Evolutionary conservation across 1,139 yeast genomes (phyloP), one percentile per base, ranked within the genome.

Genomic region (Geotrichum carabidarum): DNA sequence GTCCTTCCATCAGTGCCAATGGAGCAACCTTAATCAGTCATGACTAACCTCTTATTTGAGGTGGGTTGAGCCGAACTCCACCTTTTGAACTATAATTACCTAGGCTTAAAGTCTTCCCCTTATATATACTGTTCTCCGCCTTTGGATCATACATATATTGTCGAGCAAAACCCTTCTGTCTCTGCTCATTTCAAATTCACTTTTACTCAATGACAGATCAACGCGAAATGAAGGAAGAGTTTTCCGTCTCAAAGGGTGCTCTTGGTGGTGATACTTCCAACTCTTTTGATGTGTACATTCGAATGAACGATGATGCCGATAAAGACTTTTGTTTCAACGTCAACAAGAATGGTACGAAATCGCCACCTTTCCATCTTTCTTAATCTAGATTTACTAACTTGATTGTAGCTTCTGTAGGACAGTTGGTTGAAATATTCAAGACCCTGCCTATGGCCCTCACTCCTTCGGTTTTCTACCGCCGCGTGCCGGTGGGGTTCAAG

Each of bases 261-360:
- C 42, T 45, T 30, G 55, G 52, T 14, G 55, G 52, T 12, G 37
- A 31, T 14, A 9, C 14, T 14, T 9, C 30, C 14, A 48, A 52
- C 36, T 45, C 53, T 8, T 44, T 80, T 70, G 97, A 91, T 66
- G 72, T 90, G 45, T 91, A 84, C 72, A 71, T 93, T 60, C 84
- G 99, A 56, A 83, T 93, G 78, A 89, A 87, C 68, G 85, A 81
- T 59, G 96, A 90, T 66, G 69, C 73, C 54, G 96, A 89, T 65
- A 86, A 86, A 69, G 99, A 93, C 69, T 91, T 89, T 71, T 88
- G 96, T 64, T 89, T 93, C 74, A 86, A 82, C 62, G 80, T 91
- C 15, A 77, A 78, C 44, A 73, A 80, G 15, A 74, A 78, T 22
- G 48, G 48, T 44, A 34, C 17, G 46, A 9, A 9, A 8, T 27